phyloP scores from a whole-genome alignment of 106 monocot genomes.

The Acorus gramineus region DNA sequence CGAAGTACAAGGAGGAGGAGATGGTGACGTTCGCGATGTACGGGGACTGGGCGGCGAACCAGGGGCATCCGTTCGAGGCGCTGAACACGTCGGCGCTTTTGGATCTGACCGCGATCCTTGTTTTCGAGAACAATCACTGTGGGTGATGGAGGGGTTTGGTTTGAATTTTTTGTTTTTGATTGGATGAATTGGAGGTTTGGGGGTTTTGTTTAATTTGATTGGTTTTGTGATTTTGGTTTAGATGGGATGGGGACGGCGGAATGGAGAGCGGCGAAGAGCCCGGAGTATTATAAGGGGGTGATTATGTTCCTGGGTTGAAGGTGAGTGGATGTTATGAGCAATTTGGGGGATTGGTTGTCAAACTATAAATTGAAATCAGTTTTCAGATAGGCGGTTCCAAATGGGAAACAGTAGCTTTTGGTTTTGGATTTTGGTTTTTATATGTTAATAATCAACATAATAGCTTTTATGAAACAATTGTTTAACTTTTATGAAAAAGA shows the following conservation, averaged over 20 bases:
- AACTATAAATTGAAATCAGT: too few species aligned
- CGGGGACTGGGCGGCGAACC: constrained; percentile 78
- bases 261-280: constrained; percentile 88
- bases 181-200: background rate
- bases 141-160: constrained; percentile 2
- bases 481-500: too few species aligned
- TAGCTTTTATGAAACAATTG: too few species aligned
- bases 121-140: constrained; percentile 89
- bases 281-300: constrained; percentile 88
- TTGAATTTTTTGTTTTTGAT: background rate
- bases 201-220: background rate
- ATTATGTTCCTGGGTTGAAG: constrained; percentile 86
- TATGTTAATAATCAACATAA: too few species aligned
- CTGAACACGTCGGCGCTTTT: constrained; percentile 68
- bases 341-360: too few species aligned
- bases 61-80: constrained; percentile 78
- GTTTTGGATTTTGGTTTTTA: too few species aligned
- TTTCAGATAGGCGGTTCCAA: too few species aligned
- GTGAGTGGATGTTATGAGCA: constrained; percentile 12
- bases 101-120: constrained; percentile 60
- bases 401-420: too few species aligned
- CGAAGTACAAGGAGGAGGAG: constrained; percentile 62
- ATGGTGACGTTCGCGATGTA: constrained; percentile 63
- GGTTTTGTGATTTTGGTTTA: constrained; percentile 1
- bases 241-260: constrained; percentile 91